Evolutionary conservation across 2,329 filamentous ascomycete genomes (phyloP), one percentile per base, ranked within the genome.

Genomic region (Aspergillus ibericus): DNA sequence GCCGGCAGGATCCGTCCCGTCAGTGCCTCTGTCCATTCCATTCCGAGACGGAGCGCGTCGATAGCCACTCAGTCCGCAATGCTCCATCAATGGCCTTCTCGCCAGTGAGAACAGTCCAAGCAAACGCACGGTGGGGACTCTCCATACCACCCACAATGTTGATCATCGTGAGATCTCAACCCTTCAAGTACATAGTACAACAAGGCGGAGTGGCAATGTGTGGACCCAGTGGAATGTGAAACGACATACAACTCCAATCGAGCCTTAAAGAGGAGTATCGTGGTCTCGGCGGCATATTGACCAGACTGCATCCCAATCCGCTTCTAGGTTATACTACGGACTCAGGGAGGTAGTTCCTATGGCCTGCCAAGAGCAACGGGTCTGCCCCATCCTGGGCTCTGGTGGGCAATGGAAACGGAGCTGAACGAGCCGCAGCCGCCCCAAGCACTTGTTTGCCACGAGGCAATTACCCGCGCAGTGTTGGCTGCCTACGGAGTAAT

Each of bases 1-100:
- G 50, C 50, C 50, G 50, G 50, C 50, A 42, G 50, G 35, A 53
- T 53, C 50, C 50, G 35, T 53, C 29, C 35, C 35, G 50, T 40
- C 50, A 42, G 35, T 27, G 22, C 25, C 13, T 52, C 49, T 40
- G 47, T 35, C 34, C 32, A n/a, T 52, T 35, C 32, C 35, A 12
- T 27, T 12, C 20, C 32, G 49, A 38, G 42, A 47, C 15, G 42
- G 42, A 42, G 22, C 15, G 22, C 27, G 15, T 29, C 22, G 15
- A 47, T 29, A 27, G 10, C 15, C 15, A 47, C 3, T 5, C 22
- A 25, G n/a, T n/a, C n/a, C 42, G 15, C 7, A 47, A 16, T 29
- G 42, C 22, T 47, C 42, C 42, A 16, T 29, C 42, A 13, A 42
- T 20, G 18, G 38, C 38, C 12, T 22, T 42, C 18, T 22, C 18